phyloP scores from a whole-genome alignment of 2,329 filamentous ascomycete species.

The Clonostachys chloroleuca region DNA sequence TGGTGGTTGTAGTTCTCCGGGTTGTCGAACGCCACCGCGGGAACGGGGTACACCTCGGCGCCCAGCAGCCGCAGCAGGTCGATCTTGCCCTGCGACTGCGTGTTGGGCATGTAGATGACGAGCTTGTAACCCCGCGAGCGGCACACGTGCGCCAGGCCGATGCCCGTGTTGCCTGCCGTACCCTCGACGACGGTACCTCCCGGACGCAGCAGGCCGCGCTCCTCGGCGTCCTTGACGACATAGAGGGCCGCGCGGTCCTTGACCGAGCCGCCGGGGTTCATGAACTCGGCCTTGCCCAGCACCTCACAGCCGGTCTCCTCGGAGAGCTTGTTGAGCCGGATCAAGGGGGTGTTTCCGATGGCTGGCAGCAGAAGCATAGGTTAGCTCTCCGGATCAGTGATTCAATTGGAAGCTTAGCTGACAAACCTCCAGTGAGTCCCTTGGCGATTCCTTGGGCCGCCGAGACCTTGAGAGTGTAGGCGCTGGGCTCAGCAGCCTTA shows the following conservation, averaged over 20 bases:
- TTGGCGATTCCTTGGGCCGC: slow-evolving; percentile 75
- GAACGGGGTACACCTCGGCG: slow-evolving; percentile 93
- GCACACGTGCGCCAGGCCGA: slow-evolving; percentile 95
- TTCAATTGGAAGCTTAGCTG: neutral
- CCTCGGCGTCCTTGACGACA: slow-evolving; percentile 90
- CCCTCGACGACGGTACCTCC: slow-evolving; percentile 96
- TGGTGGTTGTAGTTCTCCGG: slow-evolving; percentile 98
- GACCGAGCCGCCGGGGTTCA: slow-evolving; percentile 93
- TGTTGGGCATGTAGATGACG: slow-evolving; percentile 99
- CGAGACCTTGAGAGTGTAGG: slow-evolving; percentile 68
- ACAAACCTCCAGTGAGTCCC: slow-evolving; percentile 75
- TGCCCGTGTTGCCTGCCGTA: slow-evolving; percentile 96
- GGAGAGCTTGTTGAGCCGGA: slow-evolving; percentile 83
- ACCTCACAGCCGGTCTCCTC: slow-evolving; percentile 90
- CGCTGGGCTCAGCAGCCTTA: slow-evolving; percentile 37
- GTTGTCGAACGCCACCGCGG: slow-evolving; percentile 92
- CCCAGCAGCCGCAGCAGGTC: slow-evolving; percentile 87
- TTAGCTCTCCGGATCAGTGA: neutral
- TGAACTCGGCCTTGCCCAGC: slow-evolving; percentile 96
- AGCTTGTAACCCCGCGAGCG: slow-evolving; percentile 87
- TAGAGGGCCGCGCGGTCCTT: slow-evolving; percentile 96
- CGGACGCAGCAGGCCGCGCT: slow-evolving; percentile 73
- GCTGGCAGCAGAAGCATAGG: slow-evolving; percentile 47
- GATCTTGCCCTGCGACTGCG: slow-evolving; percentile 96
- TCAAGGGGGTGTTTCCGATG: slow-evolving; percentile 95